Percentiles rank a stretch among this genome's conserved stretches.
phyloP scores from a whole-genome alignment of 1,284 basidiomycete species.

The Chiua sp. region DNA sequence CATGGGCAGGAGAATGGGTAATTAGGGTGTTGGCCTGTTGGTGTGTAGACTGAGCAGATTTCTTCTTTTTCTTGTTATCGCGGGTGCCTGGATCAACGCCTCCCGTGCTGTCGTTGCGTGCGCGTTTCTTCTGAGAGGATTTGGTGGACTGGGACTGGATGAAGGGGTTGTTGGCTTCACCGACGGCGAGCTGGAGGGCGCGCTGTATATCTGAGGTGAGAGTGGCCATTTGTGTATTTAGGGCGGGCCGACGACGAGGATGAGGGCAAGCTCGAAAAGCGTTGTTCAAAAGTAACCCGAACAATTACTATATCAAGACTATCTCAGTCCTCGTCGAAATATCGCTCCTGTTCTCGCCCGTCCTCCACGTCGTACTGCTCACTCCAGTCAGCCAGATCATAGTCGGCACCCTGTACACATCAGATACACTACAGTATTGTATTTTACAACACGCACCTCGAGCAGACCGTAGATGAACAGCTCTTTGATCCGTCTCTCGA shows the following conservation, averaged over 20 bases:
- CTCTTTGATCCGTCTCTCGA: slow-evolving; percentile 67
- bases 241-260: slow-evolving; percentile 41
- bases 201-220: slow-evolving; percentile 45
- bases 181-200: slow-evolving; percentile 45
- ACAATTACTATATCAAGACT: slow-evolving; percentile 18
- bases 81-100: slow-evolving; percentile 23
- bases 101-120: slow-evolving; percentile 23
- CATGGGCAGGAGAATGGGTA: slow-evolving; percentile 5
- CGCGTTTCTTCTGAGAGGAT: slow-evolving; percentile 31
- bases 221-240: slow-evolving; percentile 40
- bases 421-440: neutral
- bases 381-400: slow-evolving; percentile 77
- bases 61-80: slow-evolving; percentile 29
- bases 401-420: slow-evolving; percentile 62
- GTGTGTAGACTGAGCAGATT: slow-evolving; percentile 8
- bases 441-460: slow-evolving; percentile 52
- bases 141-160: slow-evolving; percentile 37
- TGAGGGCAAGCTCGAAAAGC: slow-evolving; percentile 44
- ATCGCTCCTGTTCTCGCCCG: slow-evolving; percentile 71
- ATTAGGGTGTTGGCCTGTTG: slow-evolving; percentile 9
- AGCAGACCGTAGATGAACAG: slow-evolving; percentile 77
- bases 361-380: slow-evolving; percentile 68
- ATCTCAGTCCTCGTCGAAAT: slow-evolving; percentile 69
- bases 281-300: slow-evolving; percentile 6
- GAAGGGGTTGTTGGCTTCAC: slow-evolving; percentile 45